A percentile compares a stretch with the other conserved stretches of the same genome.
These are phyloP conservation scores for Penicillium psychrosexuale DNA, from an alignment of 2,329 filamentous ascomycete species.

Conservation along the genomic window DNA sequence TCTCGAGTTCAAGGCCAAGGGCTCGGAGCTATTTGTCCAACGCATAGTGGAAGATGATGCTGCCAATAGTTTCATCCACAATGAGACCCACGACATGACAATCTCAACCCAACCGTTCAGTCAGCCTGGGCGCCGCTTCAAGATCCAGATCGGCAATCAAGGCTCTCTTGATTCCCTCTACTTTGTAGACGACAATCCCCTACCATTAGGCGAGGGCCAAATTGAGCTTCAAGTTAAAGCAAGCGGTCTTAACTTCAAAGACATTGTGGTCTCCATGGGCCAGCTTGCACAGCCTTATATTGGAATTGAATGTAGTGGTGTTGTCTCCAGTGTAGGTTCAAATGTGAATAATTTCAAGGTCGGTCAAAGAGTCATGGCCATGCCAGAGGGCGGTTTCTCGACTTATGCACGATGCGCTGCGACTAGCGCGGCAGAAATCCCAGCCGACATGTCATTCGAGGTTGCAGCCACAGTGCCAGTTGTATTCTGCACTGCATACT, in stretches of 20 bases:
- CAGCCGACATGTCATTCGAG: conserved; percentile 20
- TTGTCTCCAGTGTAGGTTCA: conserved; percentile 33
- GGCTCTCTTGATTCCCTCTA: conserved; percentile 27
- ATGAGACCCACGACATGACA: conserved; percentile 24
- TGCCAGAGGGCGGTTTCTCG: conserved; percentile 30
- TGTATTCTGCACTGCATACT: conserved; percentile 24
- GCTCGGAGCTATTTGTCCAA: conserved; percentile 19
- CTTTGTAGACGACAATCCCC: conserved; percentile 22
- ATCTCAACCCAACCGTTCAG: conserved; percentile 22
- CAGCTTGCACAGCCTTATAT: conserved; percentile 30
- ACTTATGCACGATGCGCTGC: conserved; percentile 29
- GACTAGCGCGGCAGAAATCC: conserved; percentile 22
- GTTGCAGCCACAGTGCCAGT: conserved; percentile 20
- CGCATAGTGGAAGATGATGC: conserved; percentile 18
- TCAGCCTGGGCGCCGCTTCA: conserved; percentile 22
- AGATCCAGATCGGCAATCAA: conserved; percentile 21
- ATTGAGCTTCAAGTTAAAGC: conserved; percentile 39
- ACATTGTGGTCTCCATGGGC: conserved; percentile 38
- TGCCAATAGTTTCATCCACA: conserved; percentile 24
- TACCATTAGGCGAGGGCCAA: conserved; percentile 20
- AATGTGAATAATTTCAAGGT: conserved; percentile 27
- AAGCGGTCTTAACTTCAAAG: conserved; percentile 36
- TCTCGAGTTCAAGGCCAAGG: conserved; percentile 22
- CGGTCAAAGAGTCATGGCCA: conserved; percentile 37
- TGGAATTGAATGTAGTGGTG: conserved; percentile 35